These are phyloP conservation scores for Hyphodiscus sp. DNA, from an alignment of 2,329 filamentous ascomycete species.

Conservation along the genomic window DNA sequence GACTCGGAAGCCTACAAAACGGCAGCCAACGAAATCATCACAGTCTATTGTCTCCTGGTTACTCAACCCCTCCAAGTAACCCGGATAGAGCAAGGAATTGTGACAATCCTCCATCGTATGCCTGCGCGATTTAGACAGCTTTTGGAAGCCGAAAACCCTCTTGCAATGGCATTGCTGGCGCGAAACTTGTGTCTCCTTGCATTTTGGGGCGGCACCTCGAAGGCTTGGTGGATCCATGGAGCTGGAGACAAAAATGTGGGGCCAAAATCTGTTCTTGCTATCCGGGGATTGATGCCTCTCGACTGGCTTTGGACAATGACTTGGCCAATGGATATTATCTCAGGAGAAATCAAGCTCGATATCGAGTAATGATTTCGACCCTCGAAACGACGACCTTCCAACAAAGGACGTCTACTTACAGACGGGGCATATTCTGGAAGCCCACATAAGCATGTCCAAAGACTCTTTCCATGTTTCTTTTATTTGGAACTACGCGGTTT, in stretches of 20 bases:
- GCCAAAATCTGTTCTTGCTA: slow-evolving; percentile 4
- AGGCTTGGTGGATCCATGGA: slow-evolving; percentile 18
- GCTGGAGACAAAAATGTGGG: slow-evolving; percentile 6
- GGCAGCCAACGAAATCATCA: slow-evolving; percentile 3
- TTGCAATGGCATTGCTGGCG: slow-evolving; percentile 13
- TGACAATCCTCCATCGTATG: slow-evolving; percentile 8
- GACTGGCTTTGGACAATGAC: slow-evolving; percentile 13
- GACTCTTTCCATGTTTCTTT: background rate
- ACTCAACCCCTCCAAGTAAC: slow-evolving; percentile 1
- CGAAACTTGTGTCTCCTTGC: slow-evolving; percentile 7
- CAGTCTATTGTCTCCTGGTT: slow-evolving; percentile 6
- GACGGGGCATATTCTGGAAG: background rate
- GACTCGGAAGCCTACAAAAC: slow-evolving; percentile 1
- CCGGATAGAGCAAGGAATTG: slow-evolving; percentile 13
- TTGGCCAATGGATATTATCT: slow-evolving; percentile 6
- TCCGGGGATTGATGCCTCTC: slow-evolving; percentile 5
- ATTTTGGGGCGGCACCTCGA: slow-evolving; percentile 4
- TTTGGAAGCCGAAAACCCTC: slow-evolving; percentile 7
- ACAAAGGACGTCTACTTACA: too few species aligned
- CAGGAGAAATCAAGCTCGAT: slow-evolving; percentile 6
- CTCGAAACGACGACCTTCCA: background rate
- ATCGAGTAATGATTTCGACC: background rate
- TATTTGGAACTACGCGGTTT: background rate
- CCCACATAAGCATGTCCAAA: background rate
- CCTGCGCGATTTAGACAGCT: slow-evolving; percentile 8